Base-by-base conservation (phyloP, 352 stramenopile species). In the Blastocystis sp. region DNA sequence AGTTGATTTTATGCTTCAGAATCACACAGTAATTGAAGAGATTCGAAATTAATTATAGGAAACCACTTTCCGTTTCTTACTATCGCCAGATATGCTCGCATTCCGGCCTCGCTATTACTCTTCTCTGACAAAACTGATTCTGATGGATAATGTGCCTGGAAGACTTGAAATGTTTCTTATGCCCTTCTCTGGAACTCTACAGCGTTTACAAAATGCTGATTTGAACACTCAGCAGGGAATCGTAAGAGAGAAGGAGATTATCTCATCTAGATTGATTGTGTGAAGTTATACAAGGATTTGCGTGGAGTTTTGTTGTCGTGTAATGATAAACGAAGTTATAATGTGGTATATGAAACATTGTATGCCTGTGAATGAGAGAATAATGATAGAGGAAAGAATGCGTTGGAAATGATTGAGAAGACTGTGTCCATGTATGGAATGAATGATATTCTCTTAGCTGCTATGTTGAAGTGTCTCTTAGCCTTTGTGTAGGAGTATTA, bases 101-200 rank as follows among this genome's bases (percentile, higher is more conserved):
- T 48, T 89, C 15, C 57, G 78, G 5, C 70, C 54, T 22, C 42
- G 40, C 30, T 89, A 89, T 22, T 89, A 89, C 22, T 51, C 78
- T 19, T 11, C 78, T 33, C 59, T 89, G 40, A 79, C 78, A 24
- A 42, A 19, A 27, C 33, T 89, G 60, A 56, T 89, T 9, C 66
- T 89, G 42, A 89, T 89, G 60, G 78, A 89, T 53, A 89, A 89
- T 42, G 35, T 89, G 9, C 78, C 78, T 1, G 78, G 78, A 1
- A 24, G 66, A 22, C 56, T 89, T 33, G 66, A 89, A 30, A 9
- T 79, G 66, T 89, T 89, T 62, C n/a, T 89, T 11, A 22, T 53
- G 53, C 78, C 78, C 0, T 79, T 89, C 60, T 64, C 51, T 6
- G 56, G 27, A 17, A 40, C 57, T 6, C 56, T 89, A 17, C 60